Percentiles rank a stretch among this genome's conserved stretches.
phyloP scores from a whole-genome alignment of 108 stramenopile genomes.

The Cyclotella distinguenda region DNA sequence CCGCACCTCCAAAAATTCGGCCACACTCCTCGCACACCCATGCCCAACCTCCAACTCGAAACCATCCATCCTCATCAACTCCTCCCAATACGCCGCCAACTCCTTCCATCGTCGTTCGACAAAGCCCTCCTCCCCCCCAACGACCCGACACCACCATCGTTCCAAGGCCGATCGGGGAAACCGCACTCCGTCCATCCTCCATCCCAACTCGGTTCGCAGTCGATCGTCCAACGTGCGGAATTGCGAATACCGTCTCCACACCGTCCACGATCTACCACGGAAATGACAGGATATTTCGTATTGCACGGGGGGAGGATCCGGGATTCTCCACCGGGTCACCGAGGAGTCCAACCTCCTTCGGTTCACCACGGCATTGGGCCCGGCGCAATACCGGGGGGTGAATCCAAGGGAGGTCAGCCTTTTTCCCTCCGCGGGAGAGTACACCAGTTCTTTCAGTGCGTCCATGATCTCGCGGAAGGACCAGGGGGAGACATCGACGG shows the following conservation, averaged over 20 bases:
- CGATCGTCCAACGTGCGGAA: constrained; percentile 19
- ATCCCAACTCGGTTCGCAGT: constrained; percentile 25
- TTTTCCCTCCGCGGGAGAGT: neutral
- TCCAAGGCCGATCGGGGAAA: constrained; percentile 32
- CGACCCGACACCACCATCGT: constrained; percentile 25
- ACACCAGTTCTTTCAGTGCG: neutral
- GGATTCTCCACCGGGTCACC: constrained; percentile 33
- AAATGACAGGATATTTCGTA: constrained; percentile 41
- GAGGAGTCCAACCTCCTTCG: constrained; percentile 33
- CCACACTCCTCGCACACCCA: constrained; percentile 30
- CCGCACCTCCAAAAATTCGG: constrained; percentile 39
- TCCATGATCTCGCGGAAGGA: constrained; percentile 50
- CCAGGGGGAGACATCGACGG: constrained; percentile 37
- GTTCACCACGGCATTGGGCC: no score
- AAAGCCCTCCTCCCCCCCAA: constrained; percentile 13
- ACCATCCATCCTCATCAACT: constrained; percentile 35
- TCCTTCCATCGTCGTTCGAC: constrained; percentile 36
- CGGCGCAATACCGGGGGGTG: constrained; percentile 30
- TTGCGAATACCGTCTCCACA: constrained; percentile 47
- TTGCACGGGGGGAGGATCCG: no score
- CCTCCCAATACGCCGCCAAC: constrained; percentile 29
- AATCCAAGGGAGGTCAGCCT: constrained; percentile 34
- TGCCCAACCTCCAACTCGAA: constrained; percentile 45
- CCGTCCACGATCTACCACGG: constrained; percentile 20
- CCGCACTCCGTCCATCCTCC: constrained; percentile 44